Conservation (phyloP, 2,329 filamentous ascomycete species). For the Calonectria montana region DNA sequence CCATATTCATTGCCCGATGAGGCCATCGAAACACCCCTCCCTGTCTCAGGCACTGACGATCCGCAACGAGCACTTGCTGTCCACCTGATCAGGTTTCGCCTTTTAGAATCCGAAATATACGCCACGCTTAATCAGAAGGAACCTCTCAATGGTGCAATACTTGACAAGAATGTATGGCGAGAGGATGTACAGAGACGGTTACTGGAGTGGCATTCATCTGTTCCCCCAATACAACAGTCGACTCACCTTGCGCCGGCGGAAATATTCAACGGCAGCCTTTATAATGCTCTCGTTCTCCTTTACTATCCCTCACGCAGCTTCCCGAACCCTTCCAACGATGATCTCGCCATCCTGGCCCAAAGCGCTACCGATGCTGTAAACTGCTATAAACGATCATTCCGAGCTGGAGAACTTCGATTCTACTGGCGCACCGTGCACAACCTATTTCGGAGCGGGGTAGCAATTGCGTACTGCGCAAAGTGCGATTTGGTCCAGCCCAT, state of each 20-base stretch:
- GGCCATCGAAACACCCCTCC: constrained; percentile 26
- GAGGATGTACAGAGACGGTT: constrained; percentile 30
- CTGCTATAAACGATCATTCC: constrained; percentile 34
- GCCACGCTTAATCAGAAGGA: constrained; percentile 31
- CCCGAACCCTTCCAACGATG: constrained; percentile 18
- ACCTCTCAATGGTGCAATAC: constrained; percentile 20
- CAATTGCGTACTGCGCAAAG: constrained; percentile 35
- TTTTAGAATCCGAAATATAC: constrained; percentile 41
- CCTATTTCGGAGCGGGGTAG: constrained; percentile 37
- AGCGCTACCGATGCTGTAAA: constrained; percentile 31
- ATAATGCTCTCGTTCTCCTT: constrained; percentile 31
- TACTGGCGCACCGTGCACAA: constrained; percentile 44
- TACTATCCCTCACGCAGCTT: constrained; percentile 36
- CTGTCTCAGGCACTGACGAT: neutral
- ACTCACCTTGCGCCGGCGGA: constrained; percentile 37
- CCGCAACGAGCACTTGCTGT: constrained; percentile 26
- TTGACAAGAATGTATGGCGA: constrained; percentile 33
- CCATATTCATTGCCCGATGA: constrained; percentile 33
- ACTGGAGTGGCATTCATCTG: constrained; percentile 28
- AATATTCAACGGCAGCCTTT: constrained; percentile 36
- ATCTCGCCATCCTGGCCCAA: constrained; percentile 30
- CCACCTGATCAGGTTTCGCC: constrained; percentile 35
- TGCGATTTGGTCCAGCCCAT: neutral
- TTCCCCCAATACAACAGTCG: constrained; percentile 15
- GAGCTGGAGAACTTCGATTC: constrained; percentile 38